These are phyloP conservation scores for Pseudoscleropodium purum DNA, from an alignment of 225 moss, liverwort and hornwort species.

Conservation along the genomic window DNA sequence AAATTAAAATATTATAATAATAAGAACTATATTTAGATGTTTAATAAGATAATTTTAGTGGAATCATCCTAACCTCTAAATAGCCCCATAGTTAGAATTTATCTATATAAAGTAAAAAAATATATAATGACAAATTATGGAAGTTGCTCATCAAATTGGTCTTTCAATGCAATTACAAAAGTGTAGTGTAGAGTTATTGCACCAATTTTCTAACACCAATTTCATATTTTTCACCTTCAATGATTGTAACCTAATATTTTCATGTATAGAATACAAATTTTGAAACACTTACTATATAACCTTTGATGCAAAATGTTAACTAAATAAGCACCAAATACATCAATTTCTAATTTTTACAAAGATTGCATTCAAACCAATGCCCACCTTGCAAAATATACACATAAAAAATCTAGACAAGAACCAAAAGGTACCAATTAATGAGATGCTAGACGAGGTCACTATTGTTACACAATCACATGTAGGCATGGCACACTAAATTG, in stretches of 20 bases:
- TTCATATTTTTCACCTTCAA: not conserved
- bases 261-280: not conserved
- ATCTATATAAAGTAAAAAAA: not conserved
- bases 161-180: not conserved
- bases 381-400: not conserved
- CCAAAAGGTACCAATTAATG: not conserved
- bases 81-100: fast-evolving
- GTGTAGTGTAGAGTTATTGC: not conserved
- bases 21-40: not conserved
- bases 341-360: not conserved
- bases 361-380: not conserved
- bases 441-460: not conserved
- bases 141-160: not conserved
- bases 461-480: fast-evolving
- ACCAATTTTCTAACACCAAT: not conserved
- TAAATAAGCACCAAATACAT: not conserved
- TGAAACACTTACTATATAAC: not conserved
- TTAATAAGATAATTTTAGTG: fast-evolving
- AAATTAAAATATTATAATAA: not conserved
- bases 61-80: not conserved
- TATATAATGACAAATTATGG: not conserved
- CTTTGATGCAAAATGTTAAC: not conserved
- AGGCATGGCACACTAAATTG: not conserved
- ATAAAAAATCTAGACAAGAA: not conserved
- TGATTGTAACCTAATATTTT: not conserved